These are phyloP conservation scores for Strobilomyces echinocephalus DNA, from an alignment of 768 basidiomycete species.

Conservation along the genomic window DNA sequence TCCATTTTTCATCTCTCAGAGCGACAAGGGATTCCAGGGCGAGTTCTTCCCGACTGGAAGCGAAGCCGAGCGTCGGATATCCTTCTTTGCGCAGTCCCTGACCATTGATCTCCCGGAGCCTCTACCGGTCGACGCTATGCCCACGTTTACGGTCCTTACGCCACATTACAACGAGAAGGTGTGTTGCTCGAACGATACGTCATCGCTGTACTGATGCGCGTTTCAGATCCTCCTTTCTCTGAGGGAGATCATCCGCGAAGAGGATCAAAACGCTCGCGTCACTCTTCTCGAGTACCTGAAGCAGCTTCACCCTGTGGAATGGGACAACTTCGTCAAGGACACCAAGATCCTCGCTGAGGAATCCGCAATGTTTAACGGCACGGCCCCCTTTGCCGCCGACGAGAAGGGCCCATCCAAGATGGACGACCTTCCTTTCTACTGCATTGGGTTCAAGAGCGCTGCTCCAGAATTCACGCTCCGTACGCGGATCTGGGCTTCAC, in stretches of 20 bases:
- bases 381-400: conserved; percentile 64
- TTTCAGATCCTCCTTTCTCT: conserved; percentile 85
- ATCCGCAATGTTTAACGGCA: conserved; percentile 77
- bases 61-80: conserved; percentile 95
- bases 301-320: conserved; percentile 95
- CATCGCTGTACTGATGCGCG: conserved; percentile 2
- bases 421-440: conserved; percentile 95
- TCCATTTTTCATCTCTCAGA: conserved; percentile 96
- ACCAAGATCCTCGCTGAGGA: conserved; percentile 99
- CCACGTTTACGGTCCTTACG: conserved; percentile 96
- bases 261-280: conserved; percentile 94
- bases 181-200: conserved; percentile 13
- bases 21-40: conserved; percentile 77
- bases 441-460: conserved; percentile 98
- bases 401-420: conserved; percentile 83
- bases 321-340: conserved; percentile 99
- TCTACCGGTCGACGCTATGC: conserved; percentile 98
- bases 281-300: conserved; percentile 97
- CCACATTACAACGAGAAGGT: conserved; percentile 99
- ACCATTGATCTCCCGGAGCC: conserved; percentile 94
- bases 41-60: conserved; percentile 93
- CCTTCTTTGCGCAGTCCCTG: conserved; percentile 97
- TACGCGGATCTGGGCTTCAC: conserved; percentile 98
- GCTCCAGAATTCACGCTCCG: conserved; percentile 98
- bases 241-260: conserved; percentile 97